These are phyloP conservation scores for Anaeramoeba ignava DNA, from an alignment of 78 protist species.

Conservation along the genomic window DNA sequence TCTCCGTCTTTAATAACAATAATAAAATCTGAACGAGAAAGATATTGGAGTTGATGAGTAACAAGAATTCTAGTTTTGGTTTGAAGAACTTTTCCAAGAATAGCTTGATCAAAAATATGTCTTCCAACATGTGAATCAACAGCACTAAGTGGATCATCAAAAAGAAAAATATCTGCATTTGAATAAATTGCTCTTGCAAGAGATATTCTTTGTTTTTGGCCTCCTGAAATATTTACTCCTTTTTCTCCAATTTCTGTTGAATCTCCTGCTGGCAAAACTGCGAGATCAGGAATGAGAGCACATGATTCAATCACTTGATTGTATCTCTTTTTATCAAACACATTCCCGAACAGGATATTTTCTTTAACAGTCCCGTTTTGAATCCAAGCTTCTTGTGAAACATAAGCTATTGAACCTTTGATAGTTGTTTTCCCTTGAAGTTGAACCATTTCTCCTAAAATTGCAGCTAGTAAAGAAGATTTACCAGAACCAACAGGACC, in stretches of 20 bases:
- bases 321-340: not conserved
- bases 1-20: not conserved
- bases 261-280: not conserved
- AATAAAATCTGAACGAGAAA: not conserved
- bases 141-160: not conserved
- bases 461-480: not conserved
- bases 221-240: not conserved
- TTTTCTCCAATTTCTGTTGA: constrained; percentile 1
- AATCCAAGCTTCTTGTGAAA: not conserved
- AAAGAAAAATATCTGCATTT: not conserved
- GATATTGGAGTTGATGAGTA: not conserved
- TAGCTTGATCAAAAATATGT: not conserved
- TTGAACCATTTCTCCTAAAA: not conserved
- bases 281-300: not conserved
- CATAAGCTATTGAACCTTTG: not conserved
- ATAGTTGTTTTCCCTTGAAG: not conserved
- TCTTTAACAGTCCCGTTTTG: not conserved
- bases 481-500: not conserved
- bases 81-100: not conserved
- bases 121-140: not conserved
- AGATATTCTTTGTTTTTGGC: not conserved
- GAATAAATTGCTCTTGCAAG: not conserved
- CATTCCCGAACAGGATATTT: not conserved
- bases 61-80: not conserved
- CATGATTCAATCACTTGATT: not conserved